Evolutionary conservation across 768 basidiomycete genomes (phyloP), one percentile per base, ranked within the genome.

Genomic region (Ramaria rubella): DNA sequence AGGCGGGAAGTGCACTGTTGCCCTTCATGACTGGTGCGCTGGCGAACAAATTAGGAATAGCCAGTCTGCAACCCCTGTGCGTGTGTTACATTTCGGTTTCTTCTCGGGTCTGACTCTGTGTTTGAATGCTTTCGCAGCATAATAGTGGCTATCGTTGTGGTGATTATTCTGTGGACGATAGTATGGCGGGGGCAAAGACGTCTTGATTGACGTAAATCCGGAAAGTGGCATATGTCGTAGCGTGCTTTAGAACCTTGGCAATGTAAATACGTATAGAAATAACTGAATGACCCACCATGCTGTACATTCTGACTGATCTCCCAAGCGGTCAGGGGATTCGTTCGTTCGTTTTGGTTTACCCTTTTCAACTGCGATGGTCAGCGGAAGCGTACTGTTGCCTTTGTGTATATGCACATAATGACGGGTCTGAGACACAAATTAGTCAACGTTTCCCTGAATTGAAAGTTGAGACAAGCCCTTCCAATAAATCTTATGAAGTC

Each of bases 21-120:
- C 87, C 89, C 0, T 88, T 90, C 62, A 75, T 88, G 59, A 85
- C 85, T 1, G 87, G 87, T 23, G 77, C 81, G 1, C 76, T 90
- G 24, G 79, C 87, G 5, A 75, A 75, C 24, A 81, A 75, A 58
- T 78, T 81, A 36, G 87, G 78, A 0, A 85, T 87, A 42, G 70
- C 73, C 56, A 78, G 75, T 59, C 65, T 86, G 55, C 82, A 85
- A 61, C 84, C 85, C 6, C 67, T 85, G 83, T 85, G 60, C 67
- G 82, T 70, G n/a, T 6, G 24, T 52, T 33, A 21, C 52, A 31
- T 38, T n/a, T n/a, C n/a, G 42, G 34, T 53, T 24, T 48, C 31
- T 36, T 48, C 11, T 27, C 50, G n/a, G 15, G 15, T 4, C 15
- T 33, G 9, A 19, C 23, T 45, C 34, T 3, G 33, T 24, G 49